Conservation (phyloP, 2,329 filamentous ascomycete genomes). For the Rhynchosporium secalis region DNA sequence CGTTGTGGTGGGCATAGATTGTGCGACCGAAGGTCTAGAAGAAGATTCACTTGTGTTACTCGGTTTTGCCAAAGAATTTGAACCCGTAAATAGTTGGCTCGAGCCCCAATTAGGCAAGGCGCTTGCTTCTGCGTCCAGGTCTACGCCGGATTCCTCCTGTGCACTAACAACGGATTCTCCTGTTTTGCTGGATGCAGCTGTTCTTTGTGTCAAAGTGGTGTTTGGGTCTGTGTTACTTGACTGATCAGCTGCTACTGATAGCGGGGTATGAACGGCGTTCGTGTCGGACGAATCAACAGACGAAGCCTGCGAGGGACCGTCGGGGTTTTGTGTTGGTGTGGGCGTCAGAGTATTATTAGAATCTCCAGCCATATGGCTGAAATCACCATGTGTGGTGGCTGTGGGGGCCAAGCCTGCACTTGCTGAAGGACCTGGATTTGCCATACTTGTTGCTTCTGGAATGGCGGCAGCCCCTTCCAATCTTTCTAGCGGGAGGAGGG, state of each 20-base stretch:
- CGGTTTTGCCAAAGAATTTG: constrained; percentile 3
- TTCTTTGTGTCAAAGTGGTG: constrained; percentile 25
- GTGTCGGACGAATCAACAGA: constrained; percentile 34
- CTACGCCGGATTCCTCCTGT: constrained; percentile 20
- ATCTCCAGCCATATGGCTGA: constrained; percentile 31
- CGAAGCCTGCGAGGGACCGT: constrained; percentile 31
- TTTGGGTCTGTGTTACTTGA: constrained; percentile 19
- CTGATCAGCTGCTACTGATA: constrained; percentile 33
- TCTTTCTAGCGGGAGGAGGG: constrained; percentile 60
- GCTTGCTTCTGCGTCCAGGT: constrained; percentile 13
- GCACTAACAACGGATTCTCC: constrained; percentile 15
- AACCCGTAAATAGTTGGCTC: constrained; percentile 33
- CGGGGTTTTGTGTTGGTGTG: constrained; percentile 30
- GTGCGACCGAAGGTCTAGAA: constrained; percentile 4
- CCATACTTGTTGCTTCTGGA: constrained; percentile 22
- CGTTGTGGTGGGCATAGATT: not conserved
- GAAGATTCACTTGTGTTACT: constrained; percentile 7
- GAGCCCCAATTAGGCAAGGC: constrained; percentile 32
- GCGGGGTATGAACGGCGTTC: constrained; percentile 32
- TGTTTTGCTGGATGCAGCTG: constrained; percentile 21
- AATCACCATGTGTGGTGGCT: constrained; percentile 30
- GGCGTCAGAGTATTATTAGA: constrained; percentile 37
- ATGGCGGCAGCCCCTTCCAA: constrained; percentile 30
- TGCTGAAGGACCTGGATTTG: constrained; percentile 26
- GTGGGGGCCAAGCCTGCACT: constrained; percentile 31